Conservation (phyloP, 2,329 filamentous ascomycete genomes). For the Nothophaeocryptopus gaeumannii region DNA sequence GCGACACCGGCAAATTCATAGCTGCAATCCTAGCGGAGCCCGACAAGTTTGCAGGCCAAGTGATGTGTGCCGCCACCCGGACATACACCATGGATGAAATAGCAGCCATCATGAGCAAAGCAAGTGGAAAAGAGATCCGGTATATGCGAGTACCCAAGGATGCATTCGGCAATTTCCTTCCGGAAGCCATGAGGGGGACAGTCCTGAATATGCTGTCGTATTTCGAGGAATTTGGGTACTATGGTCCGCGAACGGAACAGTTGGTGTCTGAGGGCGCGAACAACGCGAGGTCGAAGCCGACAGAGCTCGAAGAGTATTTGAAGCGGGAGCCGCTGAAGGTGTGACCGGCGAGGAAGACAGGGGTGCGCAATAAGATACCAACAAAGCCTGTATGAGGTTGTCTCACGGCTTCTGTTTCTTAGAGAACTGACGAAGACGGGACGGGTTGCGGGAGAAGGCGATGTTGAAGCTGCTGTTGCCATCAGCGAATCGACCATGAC, state of each 20-base stretch:
- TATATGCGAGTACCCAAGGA: slow-evolving; percentile 19
- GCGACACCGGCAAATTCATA: slow-evolving; percentile 27
- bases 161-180: slow-evolving; percentile 4
- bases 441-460: no score
- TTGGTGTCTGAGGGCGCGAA: slow-evolving; percentile 33
- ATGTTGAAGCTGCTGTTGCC: no score
- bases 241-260: slow-evolving; percentile 34
- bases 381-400: no score
- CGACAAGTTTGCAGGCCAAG: slow-evolving; percentile 20
- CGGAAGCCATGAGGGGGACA: background rate
- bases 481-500: no score
- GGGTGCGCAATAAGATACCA: no score
- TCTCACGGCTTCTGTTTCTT: no score
- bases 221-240: slow-evolving; percentile 38
- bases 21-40: slow-evolving; percentile 20
- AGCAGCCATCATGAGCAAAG: slow-evolving; percentile 12
- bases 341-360: no score
- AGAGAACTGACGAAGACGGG: no score
- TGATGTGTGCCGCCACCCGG: slow-evolving; percentile 15
- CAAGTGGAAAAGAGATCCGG: slow-evolving; percentile 16
- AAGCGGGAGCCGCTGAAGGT: slow-evolving; percentile 2
- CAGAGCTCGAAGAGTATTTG: slow-evolving; percentile 41
- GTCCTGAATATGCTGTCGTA: slow-evolving; percentile 19
- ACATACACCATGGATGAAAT: slow-evolving; percentile 21
- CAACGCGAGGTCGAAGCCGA: slow-evolving; percentile 33